phyloP scores from a whole-genome alignment of 1,284 basidiomycete genomes.

The Flammula alnicola region DNA sequence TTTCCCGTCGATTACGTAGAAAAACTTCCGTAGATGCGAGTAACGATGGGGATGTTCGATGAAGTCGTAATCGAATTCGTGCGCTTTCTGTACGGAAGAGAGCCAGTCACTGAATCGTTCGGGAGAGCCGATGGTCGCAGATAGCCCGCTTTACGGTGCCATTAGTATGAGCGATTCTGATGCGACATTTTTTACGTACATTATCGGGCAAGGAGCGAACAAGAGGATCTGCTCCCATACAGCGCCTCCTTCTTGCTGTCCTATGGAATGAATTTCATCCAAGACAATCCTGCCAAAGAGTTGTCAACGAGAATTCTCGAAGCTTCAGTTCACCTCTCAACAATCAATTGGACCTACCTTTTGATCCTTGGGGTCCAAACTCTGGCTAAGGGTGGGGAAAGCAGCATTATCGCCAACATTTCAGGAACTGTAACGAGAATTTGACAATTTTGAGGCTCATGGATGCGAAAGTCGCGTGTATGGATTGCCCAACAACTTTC shows the following conservation, averaged over 20 bases:
- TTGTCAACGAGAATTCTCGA: background rate
- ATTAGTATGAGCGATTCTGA: background rate
- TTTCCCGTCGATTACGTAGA: slow-evolving; percentile 42
- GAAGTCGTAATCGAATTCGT: slow-evolving; percentile 60
- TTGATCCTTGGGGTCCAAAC: slow-evolving; percentile 67
- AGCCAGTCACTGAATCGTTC: slow-evolving; percentile 71
- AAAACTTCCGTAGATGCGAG: slow-evolving; percentile 72
- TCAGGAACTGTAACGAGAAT: slow-evolving; percentile 76
- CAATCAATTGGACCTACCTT: slow-evolving; percentile 40
- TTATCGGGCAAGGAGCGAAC: slow-evolving; percentile 68
- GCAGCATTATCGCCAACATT: slow-evolving; percentile 67
- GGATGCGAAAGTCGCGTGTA: slow-evolving; percentile 67
- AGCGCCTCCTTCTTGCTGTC: slow-evolving; percentile 67
- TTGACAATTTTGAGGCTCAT: slow-evolving; percentile 69
- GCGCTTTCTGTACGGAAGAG: slow-evolving; percentile 57
- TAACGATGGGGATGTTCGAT: slow-evolving; percentile 70
- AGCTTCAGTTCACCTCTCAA: background rate
- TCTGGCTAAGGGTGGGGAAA: slow-evolving; percentile 64
- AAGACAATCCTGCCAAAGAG: slow-evolving; percentile 59
- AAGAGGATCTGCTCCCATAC: slow-evolving; percentile 75
- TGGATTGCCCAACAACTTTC: slow-evolving; percentile 70
- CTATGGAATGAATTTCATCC: slow-evolving; percentile 76
- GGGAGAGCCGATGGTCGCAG: slow-evolving; percentile 70
- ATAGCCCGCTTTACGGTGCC: slow-evolving; percentile 54
- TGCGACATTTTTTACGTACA: slow-evolving; percentile 45